Percentiles rank a stretch among this genome's conserved stretches.
Evolutionary conservation across 495 filamentous ascomycete species (phyloP).

Genomic region (Hypoxylon crocopeplum): DNA sequence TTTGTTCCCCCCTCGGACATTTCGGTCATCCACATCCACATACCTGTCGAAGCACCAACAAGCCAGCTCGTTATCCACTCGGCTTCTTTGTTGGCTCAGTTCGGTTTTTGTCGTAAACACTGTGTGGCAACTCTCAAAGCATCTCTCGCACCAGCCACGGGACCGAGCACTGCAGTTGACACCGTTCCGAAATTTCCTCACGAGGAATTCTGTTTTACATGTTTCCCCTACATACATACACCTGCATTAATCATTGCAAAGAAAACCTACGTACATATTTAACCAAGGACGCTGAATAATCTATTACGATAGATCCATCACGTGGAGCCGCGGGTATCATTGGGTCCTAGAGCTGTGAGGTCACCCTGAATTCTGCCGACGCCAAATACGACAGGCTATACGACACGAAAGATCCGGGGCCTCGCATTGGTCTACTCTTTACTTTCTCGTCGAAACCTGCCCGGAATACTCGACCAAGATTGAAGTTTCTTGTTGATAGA

Average conservation of each 20-base stretch:
- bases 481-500: conserved; percentile 19
- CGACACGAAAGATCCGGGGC: conserved; percentile 24
- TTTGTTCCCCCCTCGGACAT: conserved; percentile 29
- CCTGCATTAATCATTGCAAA: not conserved
- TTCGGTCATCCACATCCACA: conserved; percentile 24
- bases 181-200: conserved; percentile 8
- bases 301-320: conserved; percentile 34
- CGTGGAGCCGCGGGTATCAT: conserved; percentile 34
- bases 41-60: conserved; percentile 18
- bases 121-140: conserved; percentile 23
- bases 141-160: conserved; percentile 30
- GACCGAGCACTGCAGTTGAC: conserved; percentile 11
- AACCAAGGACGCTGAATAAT: conserved; percentile 30
- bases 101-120: conserved; percentile 11
- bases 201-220: conserved; percentile 9
- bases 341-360: conserved; percentile 29
- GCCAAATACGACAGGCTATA: conserved; percentile 30
- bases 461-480: conserved; percentile 17
- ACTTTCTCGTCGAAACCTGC: conserved; percentile 22
- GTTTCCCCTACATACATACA: not conserved
- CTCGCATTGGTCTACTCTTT: conserved; percentile 18
- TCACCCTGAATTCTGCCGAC: conserved; percentile 34
- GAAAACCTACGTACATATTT: not conserved
- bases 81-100: conserved; percentile 20
- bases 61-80: conserved; percentile 9